Evolutionary conservation across 192 early-diverging fungal genomes (phyloP), one percentile per base, ranked within the genome.

Genomic region (Pilaira anomala): DNA sequence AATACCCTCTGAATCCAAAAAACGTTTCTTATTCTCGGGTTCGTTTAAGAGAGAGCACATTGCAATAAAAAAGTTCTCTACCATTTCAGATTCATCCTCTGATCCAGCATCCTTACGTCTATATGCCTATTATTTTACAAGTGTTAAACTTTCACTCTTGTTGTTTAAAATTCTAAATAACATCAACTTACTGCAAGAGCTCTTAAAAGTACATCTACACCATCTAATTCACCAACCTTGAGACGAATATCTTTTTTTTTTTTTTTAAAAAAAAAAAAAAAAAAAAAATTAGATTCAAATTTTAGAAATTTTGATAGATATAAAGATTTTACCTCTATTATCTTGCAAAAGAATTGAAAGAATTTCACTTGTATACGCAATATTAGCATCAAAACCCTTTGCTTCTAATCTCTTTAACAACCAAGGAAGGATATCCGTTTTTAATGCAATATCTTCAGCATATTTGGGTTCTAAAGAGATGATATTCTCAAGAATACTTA

Each of bases 41-140:
- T 90, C 87, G 16, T 72, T 72, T 24, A 97, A 62, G n/a, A 81
- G 68, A 19, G 83, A 83, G 72, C 90, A 94, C 14, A 98, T 53
- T 5, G 82, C 76, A 72, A 94, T 89, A 67, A 98, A 93, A 18
- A 92, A 75, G 68, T 96, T 97, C 63, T 97, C 97, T 78, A 99
- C 74, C 74, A 93, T 79, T 63, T 99, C 97, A 41, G 86, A 78
- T 61, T 96, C 95, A 62, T 95, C 92, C 6, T 81, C 83, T 49
- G 92, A 88, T 14, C 76, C 73, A 2, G 97, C 95, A 66, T 96
- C 91, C 83, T 82, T 81, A 30, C 81, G 76, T 53, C 78, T 85
- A 53, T 79, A 83, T 1, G 63, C 61, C 65, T 80, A 52, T 24
- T 22, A n/a, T 40, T 2, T 41, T 50, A n/a, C 36, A 7, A 50